phyloP scores from a whole-genome alignment of 805 yeast genomes.

The Maudiozyma bulderi region DNA sequence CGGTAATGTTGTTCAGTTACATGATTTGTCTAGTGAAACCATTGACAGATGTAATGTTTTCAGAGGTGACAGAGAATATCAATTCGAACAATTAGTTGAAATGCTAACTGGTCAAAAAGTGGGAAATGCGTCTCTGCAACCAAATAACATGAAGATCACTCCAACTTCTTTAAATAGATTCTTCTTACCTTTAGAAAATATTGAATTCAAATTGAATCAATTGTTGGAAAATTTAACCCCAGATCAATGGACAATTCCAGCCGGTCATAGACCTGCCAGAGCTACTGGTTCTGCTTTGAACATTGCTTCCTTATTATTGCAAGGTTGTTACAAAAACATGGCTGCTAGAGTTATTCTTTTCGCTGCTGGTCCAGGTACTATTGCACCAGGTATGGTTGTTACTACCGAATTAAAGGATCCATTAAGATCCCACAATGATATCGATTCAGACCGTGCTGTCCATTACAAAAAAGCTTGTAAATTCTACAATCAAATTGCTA shows the following conservation, averaged over 20 bases:
- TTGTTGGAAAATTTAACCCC: constrained; percentile 66
- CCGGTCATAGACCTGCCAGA: constrained; percentile 77
- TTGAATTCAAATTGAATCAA: constrained; percentile 75
- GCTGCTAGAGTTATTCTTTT: constrained; percentile 87
- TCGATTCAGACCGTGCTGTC: constrained; percentile 81
- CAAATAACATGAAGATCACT: constrained; percentile 28
- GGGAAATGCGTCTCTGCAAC: constrained; percentile 22
- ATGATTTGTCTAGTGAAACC: constrained; percentile 62
- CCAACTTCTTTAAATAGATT: constrained; percentile 49
- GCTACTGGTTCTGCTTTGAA: constrained; percentile 89
- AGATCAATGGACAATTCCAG: constrained; percentile 85
- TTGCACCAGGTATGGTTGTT: constrained; percentile 90
- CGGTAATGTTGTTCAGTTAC: constrained; percentile 85
- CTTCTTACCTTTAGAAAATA: constrained; percentile 62
- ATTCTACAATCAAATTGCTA: constrained; percentile 67
- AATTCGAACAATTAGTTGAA: constrained; percentile 44
- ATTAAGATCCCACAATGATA: constrained; percentile 92
- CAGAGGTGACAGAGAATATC: constrained; percentile 81
- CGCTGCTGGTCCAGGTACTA: constrained; percentile 92
- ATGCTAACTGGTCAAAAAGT: constrained; percentile 53
- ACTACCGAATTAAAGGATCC: constrained; percentile 89
- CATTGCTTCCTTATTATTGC: constrained; percentile 73
- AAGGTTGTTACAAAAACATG: constrained; percentile 70
- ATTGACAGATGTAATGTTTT: constrained; percentile 72
- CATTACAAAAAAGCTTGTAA: constrained; percentile 80